Evolutionary conservation across 768 basidiomycete genomes (phyloP).

Genomic region (Leccinum aurantiacum): DNA sequence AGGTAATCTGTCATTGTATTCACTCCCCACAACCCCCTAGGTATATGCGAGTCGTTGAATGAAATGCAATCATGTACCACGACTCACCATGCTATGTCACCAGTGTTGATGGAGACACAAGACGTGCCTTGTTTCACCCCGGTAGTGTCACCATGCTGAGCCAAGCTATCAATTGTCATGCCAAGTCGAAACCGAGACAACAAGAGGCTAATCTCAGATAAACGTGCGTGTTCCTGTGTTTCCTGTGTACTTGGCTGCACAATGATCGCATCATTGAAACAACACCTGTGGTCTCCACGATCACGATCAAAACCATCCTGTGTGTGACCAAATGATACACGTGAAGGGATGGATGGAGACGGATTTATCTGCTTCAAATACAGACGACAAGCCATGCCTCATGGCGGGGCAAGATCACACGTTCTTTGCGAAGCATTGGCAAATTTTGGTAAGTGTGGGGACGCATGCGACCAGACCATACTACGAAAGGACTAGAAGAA

Average conservation of each 20-base stretch:
- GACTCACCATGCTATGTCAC: background rate
- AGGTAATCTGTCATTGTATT: slow-evolving; percentile 28
- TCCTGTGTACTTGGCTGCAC: background rate
- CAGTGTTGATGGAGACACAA: background rate
- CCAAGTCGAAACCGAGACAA: background rate
- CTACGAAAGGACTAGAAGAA: background rate
- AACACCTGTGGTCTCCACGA: background rate
- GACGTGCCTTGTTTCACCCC: background rate
- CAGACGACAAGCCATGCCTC: too few species aligned
- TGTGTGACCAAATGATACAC: background rate
- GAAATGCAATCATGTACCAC: slow-evolving; percentile 9
- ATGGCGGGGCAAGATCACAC: too few species aligned
- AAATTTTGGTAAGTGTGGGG: too few species aligned
- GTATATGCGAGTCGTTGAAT: slow-evolving; percentile 16
- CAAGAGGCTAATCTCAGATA: background rate
- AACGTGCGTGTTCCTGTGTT: background rate
- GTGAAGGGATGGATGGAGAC: background rate
- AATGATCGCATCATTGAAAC: background rate
- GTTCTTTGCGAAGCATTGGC: too few species aligned
- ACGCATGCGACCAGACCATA: background rate
- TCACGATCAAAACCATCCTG: background rate
- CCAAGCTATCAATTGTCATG: background rate
- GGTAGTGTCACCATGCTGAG: background rate
- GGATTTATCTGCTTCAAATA: background rate
- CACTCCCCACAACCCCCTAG: slow-evolving; percentile 10